These are phyloP conservation scores for Selaginella tamariscina DNA, from an alignment of 75 land plant genomes.

Conservation along the genomic window DNA sequence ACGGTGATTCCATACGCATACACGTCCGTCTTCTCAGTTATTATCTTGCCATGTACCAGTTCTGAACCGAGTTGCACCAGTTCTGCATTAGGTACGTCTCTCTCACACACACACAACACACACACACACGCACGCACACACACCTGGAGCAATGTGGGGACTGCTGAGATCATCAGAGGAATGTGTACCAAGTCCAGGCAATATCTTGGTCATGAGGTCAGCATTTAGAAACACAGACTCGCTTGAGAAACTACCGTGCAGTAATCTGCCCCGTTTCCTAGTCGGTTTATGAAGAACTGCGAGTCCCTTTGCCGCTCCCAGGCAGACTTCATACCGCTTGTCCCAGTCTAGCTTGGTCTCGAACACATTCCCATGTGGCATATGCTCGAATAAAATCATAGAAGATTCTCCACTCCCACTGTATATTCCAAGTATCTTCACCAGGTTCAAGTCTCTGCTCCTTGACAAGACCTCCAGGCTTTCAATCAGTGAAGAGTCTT, in stretches of 20 bases:
- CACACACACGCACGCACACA: no score
- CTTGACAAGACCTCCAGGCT: background rate
- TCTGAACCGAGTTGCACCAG: no score
- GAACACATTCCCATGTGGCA: background rate
- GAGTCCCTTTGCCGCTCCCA: background rate
- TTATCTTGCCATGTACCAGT: background rate
- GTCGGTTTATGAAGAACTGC: background rate
- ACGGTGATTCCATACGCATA: background rate
- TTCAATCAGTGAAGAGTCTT: background rate
- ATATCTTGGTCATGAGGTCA: background rate
- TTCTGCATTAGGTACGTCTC: no score
- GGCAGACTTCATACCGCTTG: background rate
- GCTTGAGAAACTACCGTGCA: background rate
- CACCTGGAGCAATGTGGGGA: background rate
- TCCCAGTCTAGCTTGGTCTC: background rate
- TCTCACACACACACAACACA: no score
- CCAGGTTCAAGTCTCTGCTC: background rate
- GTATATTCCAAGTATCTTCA: background rate
- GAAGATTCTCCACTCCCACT: background rate
- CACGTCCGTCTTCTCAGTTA: slow-evolving; percentile 10
- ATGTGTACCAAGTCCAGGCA: background rate
- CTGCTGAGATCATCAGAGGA: background rate
- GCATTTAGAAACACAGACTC: background rate
- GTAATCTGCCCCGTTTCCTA: background rate
- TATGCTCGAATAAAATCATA: background rate